Base-by-base conservation (phyloP, 208 protist genomes). In the Crithidia sp. region DNA sequence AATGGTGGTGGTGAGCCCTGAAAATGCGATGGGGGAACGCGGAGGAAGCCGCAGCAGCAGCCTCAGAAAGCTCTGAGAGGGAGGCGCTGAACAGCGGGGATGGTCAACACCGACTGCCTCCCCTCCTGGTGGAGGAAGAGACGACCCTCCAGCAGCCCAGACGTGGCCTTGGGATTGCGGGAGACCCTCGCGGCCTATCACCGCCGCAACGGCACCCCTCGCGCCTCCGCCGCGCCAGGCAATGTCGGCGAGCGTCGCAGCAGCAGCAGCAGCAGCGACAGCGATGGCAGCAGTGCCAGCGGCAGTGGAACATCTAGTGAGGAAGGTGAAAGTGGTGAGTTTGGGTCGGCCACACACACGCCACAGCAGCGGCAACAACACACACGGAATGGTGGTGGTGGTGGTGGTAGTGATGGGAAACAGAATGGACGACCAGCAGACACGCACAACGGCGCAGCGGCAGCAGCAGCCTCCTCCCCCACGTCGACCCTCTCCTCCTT, bases 401-500 rank as follows among this genome's bases (percentile, higher is more conserved):
- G 28, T 28, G 28, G 28, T 28, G 1, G 28, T 28, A 1, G 28
- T 28, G 28, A 28, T 28, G 28, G 28, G 28, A 28, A 28, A 28
- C 28, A 28, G 28, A 28, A 28, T 28, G 28, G 28, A 28, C 28
- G 28, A 28, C 28, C 28, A 28, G 28, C 28, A 28, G 28, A 28
- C 28, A 28, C 28, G 28, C 28, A 37, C 47, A 43, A 39, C 50
- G 16, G 39, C 52, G 16, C 19, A 2, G 12, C 8, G 17, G 53
- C 28, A 16, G 16, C 19, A 2, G 12, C 8, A 28, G 53, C 28
- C 6, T 14, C 41, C 6, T 36, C 64, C 2, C 52, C 6, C n/a
- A 7, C 64, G 13, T 59, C 52, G 2, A 14, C 52, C 16, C 65
- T 70, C 43, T 53, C 28, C 9, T 49, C 65, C 2, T 47, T 70